These are phyloP conservation scores for Chaetomium fimeti DNA, from an alignment of 495 filamentous ascomycete genomes.

Conservation along the genomic window DNA sequence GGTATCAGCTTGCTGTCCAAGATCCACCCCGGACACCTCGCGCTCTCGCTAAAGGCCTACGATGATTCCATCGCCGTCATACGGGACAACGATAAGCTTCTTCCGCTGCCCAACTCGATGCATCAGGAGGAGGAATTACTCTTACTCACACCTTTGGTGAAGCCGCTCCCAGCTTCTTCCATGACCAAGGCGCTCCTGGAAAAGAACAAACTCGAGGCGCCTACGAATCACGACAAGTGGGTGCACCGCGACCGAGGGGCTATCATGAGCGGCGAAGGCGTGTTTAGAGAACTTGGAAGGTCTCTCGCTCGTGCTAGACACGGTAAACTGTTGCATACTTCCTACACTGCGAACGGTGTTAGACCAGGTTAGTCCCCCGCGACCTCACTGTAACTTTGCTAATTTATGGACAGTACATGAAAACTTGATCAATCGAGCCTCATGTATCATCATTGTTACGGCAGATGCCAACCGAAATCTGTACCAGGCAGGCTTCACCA, in stretches of 20 bases:
- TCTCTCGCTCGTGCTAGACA: conserved; percentile 76
- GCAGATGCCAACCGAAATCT: conserved; percentile 88
- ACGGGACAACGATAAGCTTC: conserved; percentile 71
- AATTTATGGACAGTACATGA: conserved; percentile 61
- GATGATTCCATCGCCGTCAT: conserved; percentile 84
- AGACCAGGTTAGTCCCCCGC: conserved; percentile 53
- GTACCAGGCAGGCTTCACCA: conserved; percentile 88
- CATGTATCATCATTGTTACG: conserved; percentile 80
- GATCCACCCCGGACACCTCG: conserved; percentile 74
- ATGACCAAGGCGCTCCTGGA: conserved; percentile 56
- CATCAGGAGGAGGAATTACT: conserved; percentile 81
- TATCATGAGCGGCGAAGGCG: conserved; percentile 81
- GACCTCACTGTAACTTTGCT: conserved; percentile 9
- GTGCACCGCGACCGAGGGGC: conserved; percentile 60
- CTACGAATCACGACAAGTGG: conserved; percentile 54
- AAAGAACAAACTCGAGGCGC: conserved; percentile 46
- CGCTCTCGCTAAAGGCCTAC: conserved; percentile 77
- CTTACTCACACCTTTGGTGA: conserved; percentile 78
- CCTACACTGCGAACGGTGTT: conserved; percentile 86
- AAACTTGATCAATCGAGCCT: conserved; percentile 80
- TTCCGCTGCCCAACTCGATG: conserved; percentile 74
- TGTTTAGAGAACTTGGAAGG: conserved; percentile 80
- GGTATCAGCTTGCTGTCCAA: conserved; percentile 69
- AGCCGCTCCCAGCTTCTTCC: conserved; percentile 80
- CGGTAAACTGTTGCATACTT: conserved; percentile 82